Conservation (phyloP, 139 green algal species). For the Chlorella ohadii region DNA sequence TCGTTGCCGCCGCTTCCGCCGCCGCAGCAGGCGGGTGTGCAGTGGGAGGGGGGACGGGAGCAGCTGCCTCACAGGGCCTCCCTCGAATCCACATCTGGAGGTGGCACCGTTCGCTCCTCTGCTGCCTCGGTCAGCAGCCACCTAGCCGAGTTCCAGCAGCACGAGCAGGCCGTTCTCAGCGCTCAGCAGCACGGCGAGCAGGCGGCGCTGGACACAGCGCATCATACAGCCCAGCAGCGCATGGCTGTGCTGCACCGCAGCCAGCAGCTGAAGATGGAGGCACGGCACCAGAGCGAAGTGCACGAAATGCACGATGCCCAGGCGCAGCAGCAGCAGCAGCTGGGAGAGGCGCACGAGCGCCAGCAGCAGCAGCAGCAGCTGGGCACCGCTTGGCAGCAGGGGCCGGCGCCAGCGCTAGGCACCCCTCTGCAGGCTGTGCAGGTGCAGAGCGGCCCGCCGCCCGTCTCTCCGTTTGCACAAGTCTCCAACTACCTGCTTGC, state of each 20-base stretch:
- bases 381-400: too few relatives aligned
- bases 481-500: too few relatives aligned
- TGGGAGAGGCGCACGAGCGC: neutral
- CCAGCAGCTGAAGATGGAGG: neutral
- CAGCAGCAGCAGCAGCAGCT: neutral
- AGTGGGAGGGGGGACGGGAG: too few relatives aligned
- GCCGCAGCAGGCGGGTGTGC: neutral
- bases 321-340: neutral
- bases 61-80: too few relatives aligned
- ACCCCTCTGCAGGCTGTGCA: too few relatives aligned
- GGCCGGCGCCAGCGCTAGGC: too few relatives aligned
- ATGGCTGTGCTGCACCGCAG: neutral
- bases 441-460: too few relatives aligned
- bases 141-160: neutral
- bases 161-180: neutral
- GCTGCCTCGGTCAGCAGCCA: neutral
- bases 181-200: neutral
- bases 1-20: too few relatives aligned
- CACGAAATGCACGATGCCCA: neutral
- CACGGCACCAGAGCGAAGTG: neutral
- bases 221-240: neutral
- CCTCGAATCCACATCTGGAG: neutral
- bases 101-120: neutral
- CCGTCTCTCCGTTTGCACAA: too few relatives aligned
- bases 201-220: neutral